Evolutionary conservation across 2,329 filamentous ascomycete genomes (phyloP), one percentile per base, ranked within the genome.

Genomic region (Cordyceps farinosa): DNA sequence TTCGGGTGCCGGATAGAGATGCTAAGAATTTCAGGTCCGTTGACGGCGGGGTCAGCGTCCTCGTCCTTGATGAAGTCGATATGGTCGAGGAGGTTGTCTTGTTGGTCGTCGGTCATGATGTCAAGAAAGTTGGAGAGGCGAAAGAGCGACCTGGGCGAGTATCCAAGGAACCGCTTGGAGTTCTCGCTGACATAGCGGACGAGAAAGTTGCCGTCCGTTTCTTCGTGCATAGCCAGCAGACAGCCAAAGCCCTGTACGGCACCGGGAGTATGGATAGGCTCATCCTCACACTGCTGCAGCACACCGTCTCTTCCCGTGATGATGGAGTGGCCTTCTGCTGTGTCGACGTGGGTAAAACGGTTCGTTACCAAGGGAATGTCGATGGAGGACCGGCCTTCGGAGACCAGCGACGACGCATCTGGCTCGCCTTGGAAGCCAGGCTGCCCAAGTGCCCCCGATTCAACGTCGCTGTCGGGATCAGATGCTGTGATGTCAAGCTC

Each of bases 1-100:
- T 82, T 78, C 0, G 86, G 83, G 0, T 80, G 75, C n/a, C 84
- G 84, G 51, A 96, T 81, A 0, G 89, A 88, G 56, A 96, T 75
- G 55, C 90, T 90, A 68, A 97, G 95, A 3, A 97, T 90, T 69
- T 96, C 92, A 0, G 92, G 92, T 0, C 92, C 92, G 67, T 93
- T 92, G 1, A 83, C 77, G 0, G 83, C 80, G 1, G 91, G 87
- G 70, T 96, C 91, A 0, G 88, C 84, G 11, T 91, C 90, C 66
- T 95, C 91, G 57, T 96, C 91, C 29, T 88, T 85, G 60, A 96
- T 90, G 71, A 96, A 96, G 70, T 96, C 91, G 58, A 96, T 84
- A 67, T 96, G 92, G 67, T 96, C 92, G 7, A 95, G 78, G 1
- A 97, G 78, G 66, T 91, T 93, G 66, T 96, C 92, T 17, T 88